A percentile compares a stretch with the other conserved stretches of the same genome.
Conservation (phyloP, 2,329 filamentous ascomycete genomes). For the Aspergillus caelatus region DNA sequence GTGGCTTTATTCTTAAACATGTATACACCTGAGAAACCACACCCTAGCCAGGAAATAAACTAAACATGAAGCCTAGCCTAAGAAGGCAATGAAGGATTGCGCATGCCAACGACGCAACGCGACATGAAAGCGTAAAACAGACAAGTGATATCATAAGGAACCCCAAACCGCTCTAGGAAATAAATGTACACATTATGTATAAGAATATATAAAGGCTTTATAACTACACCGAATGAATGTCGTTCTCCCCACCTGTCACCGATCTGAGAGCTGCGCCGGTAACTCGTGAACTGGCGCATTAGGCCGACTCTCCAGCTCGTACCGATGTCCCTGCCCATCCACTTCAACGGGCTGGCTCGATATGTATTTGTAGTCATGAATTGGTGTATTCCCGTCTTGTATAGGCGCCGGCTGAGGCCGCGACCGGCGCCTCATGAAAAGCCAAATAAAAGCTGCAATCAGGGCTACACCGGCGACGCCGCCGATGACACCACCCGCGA, state of each 20-base stretch:
- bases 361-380: neutral
- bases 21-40: too few relatives aligned
- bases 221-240: neutral
- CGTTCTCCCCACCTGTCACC: neutral
- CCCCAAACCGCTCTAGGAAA: neutral
- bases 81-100: too few relatives aligned
- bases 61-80: too few relatives aligned
- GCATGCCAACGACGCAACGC: too few relatives aligned
- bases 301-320: neutral
- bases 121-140: neutral
- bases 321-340: neutral
- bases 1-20: too few relatives aligned
- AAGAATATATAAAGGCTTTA: neutral
- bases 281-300: neutral
- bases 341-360: neutral
- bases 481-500: slow-evolving; percentile 8
- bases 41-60: too few relatives aligned
- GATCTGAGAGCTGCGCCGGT: neutral
- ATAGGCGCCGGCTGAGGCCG: neutral
- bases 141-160: neutral
- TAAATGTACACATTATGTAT: neutral
- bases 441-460: slow-evolving; percentile 3
- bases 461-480: slow-evolving; percentile 3
- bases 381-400: neutral
- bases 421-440: slow-evolving; percentile 1